Percentiles rank a stretch among this genome's conserved stretches.
Conservation (phyloP, 2,329 filamentous ascomycete genomes). For the Fulvia fulva region DNA sequence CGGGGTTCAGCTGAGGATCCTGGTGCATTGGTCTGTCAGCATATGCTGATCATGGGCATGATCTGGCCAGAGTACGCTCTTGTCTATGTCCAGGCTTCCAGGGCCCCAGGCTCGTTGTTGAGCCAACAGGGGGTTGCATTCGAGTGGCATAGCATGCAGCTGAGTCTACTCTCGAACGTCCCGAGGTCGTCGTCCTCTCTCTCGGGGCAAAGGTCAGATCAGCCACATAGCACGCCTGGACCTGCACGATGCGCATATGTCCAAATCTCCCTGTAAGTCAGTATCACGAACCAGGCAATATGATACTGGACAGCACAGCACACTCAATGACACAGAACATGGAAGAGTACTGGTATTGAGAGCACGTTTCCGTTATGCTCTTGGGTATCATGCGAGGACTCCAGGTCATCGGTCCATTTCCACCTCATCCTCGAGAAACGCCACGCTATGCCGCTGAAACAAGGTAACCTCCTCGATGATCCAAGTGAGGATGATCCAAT, state of each 20-base stretch:
- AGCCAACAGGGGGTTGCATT: no score
- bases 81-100: no score
- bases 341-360: neutral
- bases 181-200: no score
- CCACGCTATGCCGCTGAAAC: constrained; percentile 24
- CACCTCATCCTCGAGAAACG: constrained; percentile 19
- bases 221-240: no score
- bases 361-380: constrained; percentile 14
- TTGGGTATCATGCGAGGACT: constrained; percentile 25
- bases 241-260: neutral
- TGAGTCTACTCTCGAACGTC: no score
- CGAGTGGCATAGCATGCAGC: no score
- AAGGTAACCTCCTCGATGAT: neutral
- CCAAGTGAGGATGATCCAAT: neutral
- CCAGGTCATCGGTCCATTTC: constrained; percentile 13
- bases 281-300: neutral
- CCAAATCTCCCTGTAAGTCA: neutral
- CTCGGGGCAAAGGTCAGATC: no score
- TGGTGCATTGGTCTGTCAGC: no score
- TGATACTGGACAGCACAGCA: neutral
- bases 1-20: no score
- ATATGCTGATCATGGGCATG: no score
- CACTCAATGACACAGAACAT: neutral
- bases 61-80: no score
- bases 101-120: no score